Conservation (phyloP, 768 basidiomycete genomes). For the Auricularia sp. region DNA sequence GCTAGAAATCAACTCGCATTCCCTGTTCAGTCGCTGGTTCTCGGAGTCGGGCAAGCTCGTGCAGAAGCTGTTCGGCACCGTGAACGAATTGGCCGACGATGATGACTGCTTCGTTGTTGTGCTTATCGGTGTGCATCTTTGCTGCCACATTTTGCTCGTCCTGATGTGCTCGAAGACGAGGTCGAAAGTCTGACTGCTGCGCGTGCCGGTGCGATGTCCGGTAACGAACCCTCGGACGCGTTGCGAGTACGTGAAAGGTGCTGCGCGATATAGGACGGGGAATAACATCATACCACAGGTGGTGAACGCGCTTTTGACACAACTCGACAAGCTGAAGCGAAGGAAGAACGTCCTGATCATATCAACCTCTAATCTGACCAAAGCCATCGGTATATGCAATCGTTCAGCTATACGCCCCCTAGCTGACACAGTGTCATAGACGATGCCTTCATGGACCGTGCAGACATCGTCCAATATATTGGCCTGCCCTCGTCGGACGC, state of each 20-base stretch:
- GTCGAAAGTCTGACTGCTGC: slow-evolving; percentile 95
- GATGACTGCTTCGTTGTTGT: slow-evolving; percentile 88
- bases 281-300: slow-evolving; percentile 42
- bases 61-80: slow-evolving; percentile 79
- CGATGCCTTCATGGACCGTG: slow-evolving; percentile 90
- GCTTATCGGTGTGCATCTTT: slow-evolving; percentile 58
- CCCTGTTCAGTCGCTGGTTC: slow-evolving; percentile 97
- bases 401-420: neutral
- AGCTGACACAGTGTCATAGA: slow-evolving; percentile 35
- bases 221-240: slow-evolving; percentile 93
- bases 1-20: slow-evolving; percentile 96
- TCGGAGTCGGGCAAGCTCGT: slow-evolving; percentile 98
- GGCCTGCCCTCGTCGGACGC: slow-evolving; percentile 87
- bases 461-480: slow-evolving; percentile 92
- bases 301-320: slow-evolving; percentile 93
- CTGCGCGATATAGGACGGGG: neutral
- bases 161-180: slow-evolving; percentile 53
- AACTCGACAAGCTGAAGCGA: slow-evolving; percentile 90
- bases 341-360: slow-evolving; percentile 91
- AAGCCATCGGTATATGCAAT: slow-evolving; percentile 66
- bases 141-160: neutral
- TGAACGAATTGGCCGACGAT: slow-evolving; percentile 87
- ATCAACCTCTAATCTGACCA: slow-evolving; percentile 90
- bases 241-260: slow-evolving; percentile 49
- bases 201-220: slow-evolving; percentile 86